Base-by-base conservation (phyloP, 2,329 filamentous ascomycete species). In the Botrytis medusae region DNA sequence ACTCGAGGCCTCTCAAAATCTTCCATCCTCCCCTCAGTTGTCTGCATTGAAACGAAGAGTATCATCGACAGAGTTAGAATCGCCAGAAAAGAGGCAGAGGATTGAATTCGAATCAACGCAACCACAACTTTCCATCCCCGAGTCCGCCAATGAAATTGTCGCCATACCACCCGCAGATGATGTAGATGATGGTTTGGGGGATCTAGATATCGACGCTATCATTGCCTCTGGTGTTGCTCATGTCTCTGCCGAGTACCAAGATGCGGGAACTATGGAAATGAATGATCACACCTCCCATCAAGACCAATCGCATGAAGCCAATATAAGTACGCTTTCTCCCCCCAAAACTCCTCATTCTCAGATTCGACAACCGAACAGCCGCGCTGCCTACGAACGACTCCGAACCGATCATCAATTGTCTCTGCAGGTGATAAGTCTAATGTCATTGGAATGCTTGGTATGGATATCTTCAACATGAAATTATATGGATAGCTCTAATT, bases 391-490 rank as follows among this genome's bases (percentile, higher is more conserved):
- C 63, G 48, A 62, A 25, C 34, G 62, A 37, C n/a, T 67, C 59
- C 48, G 25, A 32, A 42, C 75, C 2, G 79, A 81, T 74, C 79
- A 79, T 20, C 76, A 80, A 63, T 67, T 80, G 5, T 78, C 78
- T 48, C 78, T 89, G 75, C 87, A 88, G 77, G 85, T 89, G 32
- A 86, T 90, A 76, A 90, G 88, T 79, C 79, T 91, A 46, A 86
- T 88, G 16, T 87, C 90, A 46, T 81, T 91, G 34, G 88, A 91
- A 74, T 90, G 89, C 75, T 79, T 90, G 78, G 88, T 90, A 82
- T 77, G 85, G 70, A 8, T 25, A 61, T 37, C 34, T 34, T 37
- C 32, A 72, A 60, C 29, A 61, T 71, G 25, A 42, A 61, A 62
- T 29, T 18, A 65, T 18, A 40, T 32, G 37, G 51, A 68, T 29